These are phyloP conservation scores for Baffinella frigidus DNA, from an alignment of 208 protist species.

Conservation along the genomic window DNA sequence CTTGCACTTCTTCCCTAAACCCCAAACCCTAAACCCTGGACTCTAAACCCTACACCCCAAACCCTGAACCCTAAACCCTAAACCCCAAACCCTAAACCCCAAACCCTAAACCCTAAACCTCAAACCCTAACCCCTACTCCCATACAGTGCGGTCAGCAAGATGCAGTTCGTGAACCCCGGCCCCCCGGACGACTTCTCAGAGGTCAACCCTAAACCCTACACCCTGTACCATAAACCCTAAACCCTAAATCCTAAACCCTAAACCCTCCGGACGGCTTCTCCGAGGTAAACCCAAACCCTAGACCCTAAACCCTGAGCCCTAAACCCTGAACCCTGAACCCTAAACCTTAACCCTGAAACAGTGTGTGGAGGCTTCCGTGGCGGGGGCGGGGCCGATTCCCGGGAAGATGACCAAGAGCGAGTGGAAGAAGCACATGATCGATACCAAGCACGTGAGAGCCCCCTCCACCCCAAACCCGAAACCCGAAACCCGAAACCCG, in stretches of 20 bases:
- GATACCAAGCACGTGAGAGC: constrained; percentile 1
- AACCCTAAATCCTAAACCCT: background rate
- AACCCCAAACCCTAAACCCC: too few relatives aligned
- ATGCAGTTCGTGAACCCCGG: background rate
- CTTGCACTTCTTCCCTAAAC: too few relatives aligned
- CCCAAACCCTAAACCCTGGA: too few relatives aligned
- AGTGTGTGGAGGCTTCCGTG: constrained; percentile 42
- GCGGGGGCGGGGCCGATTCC: background rate
- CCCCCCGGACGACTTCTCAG: too few relatives aligned
- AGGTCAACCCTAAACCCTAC: background rate
- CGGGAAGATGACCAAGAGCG: constrained; percentile 1
- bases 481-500: background rate
- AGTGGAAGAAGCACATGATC: constrained; percentile 59
- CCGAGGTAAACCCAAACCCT: background rate
- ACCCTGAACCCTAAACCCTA: too few relatives aligned
- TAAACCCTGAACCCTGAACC: background rate
- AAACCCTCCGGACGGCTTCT: too few relatives aligned
- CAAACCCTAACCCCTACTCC: too few relatives aligned
- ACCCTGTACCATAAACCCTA: background rate
- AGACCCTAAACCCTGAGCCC: background rate
- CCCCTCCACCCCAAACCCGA: background rate
- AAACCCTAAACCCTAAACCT: too few relatives aligned
- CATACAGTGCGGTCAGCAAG: constrained; percentile 8
- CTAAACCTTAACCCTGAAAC: background rate
- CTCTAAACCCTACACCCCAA: too few relatives aligned